These are phyloP conservation scores for Shiraia sp. DNA, from an alignment of 2,329 filamentous ascomycete genomes.

Conservation along the genomic window DNA sequence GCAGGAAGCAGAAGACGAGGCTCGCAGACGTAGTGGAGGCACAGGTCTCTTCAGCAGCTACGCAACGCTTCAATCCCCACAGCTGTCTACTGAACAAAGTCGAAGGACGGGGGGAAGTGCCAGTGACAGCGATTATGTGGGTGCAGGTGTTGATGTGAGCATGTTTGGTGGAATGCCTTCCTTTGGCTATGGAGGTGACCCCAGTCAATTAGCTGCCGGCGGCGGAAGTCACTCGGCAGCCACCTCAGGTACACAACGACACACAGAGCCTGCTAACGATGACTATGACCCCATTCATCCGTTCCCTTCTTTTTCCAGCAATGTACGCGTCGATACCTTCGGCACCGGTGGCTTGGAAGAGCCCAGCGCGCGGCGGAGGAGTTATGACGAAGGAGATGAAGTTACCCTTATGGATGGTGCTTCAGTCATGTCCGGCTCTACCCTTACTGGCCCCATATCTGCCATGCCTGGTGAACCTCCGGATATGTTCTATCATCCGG, in stretches of 20 bases:
- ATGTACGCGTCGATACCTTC: constrained; percentile 80
- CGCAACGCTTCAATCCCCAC: constrained; percentile 45
- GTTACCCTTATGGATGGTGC: constrained; percentile 49
- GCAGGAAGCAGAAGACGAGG: constrained; percentile 65
- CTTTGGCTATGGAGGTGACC: constrained; percentile 63
- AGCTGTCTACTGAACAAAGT: constrained; percentile 43
- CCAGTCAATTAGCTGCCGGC: constrained; percentile 45
- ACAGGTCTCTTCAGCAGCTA: constrained; percentile 57
- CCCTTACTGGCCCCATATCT: constrained; percentile 27
- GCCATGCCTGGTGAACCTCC: constrained; percentile 65
- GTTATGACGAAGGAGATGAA: constrained; percentile 94
- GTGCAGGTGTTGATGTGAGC: constrained; percentile 67
- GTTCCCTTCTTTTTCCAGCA: constrained; percentile 59
- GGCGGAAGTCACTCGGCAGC: constrained; percentile 47
- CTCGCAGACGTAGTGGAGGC: constrained; percentile 62
- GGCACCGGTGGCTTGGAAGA: constrained; percentile 88
- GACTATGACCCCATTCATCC: constrained; percentile 57
- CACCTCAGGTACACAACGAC: constrained; percentile 51
- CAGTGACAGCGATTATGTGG: constrained; percentile 71
- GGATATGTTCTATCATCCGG: constrained; percentile 93
- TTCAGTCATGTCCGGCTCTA: constrained; percentile 29
- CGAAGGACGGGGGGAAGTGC: constrained; percentile 26
- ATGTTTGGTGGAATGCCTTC: constrained; percentile 69
- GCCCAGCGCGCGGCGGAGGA: constrained; percentile 72
- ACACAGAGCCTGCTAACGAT: constrained; percentile 49